Base-by-base conservation (phyloP, 83 land plant species). In the Diphasiastrum complanatum region DNA sequence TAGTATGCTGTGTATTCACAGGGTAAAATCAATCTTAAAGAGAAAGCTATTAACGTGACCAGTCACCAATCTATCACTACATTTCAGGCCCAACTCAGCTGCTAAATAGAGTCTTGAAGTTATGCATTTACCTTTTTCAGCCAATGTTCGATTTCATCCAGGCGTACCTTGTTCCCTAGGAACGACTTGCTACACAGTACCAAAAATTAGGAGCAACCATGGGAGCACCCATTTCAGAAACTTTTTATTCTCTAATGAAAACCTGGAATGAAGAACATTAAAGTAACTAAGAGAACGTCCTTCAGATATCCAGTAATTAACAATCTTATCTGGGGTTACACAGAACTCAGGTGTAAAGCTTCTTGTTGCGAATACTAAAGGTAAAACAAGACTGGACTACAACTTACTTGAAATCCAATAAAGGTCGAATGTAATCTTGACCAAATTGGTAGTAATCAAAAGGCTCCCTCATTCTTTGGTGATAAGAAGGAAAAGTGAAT, bases 361-460 rank as follows among this genome's bases (percentile, higher is more conserved):
- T 19, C 22, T 14, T 38, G 20, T 32, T 23, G 33, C 12, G 43
- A 40, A 16, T 16, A 16, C 51, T n/a, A n/a, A 5, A 19, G 30
- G 2, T 12, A 51, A 18, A 51, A 51, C 26, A 20, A 2, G 30
- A 33, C 8, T 53, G n/a, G 12, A 18, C 22, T 18, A 2, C 33
- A 37, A 36, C 40, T 32, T 36, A 88, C 98, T 84, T 79, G 76
- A 81, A 85, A 75, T 88, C 84, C 64, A 93, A 8, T 48, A 93
- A 71, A n/a, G 91, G 96, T 6, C 96, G 81, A 24, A 93, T 77
- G 63, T 93, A 93, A 57, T 89, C 81, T 63, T 93, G 98, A 61
- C 96, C 98, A 76, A 93, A 89, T 63, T 56, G 79, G 73, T 89
- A 93, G 67, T 93, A 93, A 70, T 93, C 98, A 81, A 79, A 93